phyloP scores from a whole-genome alignment of 768 basidiomycete genomes.

The Tylopilus sp. region DNA sequence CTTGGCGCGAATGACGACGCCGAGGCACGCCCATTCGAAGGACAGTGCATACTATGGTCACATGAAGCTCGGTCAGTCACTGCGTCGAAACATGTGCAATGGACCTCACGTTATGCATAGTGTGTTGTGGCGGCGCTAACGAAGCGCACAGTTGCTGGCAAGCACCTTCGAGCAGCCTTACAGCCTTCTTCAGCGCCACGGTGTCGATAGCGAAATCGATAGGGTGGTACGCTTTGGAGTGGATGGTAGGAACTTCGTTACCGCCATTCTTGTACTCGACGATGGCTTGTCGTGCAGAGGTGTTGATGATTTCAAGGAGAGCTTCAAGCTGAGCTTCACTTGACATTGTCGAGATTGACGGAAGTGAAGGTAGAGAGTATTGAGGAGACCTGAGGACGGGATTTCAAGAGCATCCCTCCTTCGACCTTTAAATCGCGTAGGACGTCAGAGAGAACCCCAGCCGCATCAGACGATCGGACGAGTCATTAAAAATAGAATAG shows the following conservation, averaged over 20 bases:
- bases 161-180: slow-evolving; percentile 33
- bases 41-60: slow-evolving; percentile 13
- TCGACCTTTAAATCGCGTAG: too few species aligned
- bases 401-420: too few species aligned
- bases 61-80: neutral
- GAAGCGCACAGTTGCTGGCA: slow-evolving; percentile 30
- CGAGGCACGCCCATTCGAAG: slow-evolving; percentile 27
- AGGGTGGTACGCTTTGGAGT: slow-evolving; percentile 32
- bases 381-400: too few species aligned
- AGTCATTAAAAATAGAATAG: too few species aligned
- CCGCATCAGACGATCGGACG: too few species aligned
- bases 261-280: slow-evolving; percentile 24
- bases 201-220: slow-evolving; percentile 31
- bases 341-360: slow-evolving; percentile 16
- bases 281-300: slow-evolving; percentile 25
- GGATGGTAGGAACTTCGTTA: slow-evolving; percentile 28
- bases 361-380: too few species aligned
- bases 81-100: neutral
- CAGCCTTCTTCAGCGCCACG: slow-evolving; percentile 25
- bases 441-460: too few species aligned
- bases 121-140: slow-evolving; percentile 28
- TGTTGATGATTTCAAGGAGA: slow-evolving; percentile 32
- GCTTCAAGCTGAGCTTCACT: slow-evolving; percentile 27
- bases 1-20: slow-evolving; percentile 22
- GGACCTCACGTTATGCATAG: slow-evolving; percentile 21